Percentiles rank a stretch among this genome's conserved stretches.
phyloP scores from a whole-genome alignment of 352 stramenopile species.

The Phytophthora idaei region DNA sequence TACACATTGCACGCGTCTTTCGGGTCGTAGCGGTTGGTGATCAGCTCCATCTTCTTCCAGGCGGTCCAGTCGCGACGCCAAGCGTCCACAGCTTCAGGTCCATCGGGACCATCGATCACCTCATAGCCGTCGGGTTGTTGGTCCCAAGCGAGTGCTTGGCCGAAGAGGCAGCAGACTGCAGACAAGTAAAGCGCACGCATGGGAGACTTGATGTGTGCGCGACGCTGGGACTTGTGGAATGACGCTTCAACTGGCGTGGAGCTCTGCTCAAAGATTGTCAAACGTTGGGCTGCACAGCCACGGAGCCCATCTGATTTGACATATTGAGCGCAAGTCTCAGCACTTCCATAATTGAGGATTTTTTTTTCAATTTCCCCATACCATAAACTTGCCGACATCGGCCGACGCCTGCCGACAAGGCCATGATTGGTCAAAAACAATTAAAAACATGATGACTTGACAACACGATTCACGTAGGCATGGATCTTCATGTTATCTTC shows the following conservation, averaged over 20 bases:
- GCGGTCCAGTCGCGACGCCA: constrained; percentile 65
- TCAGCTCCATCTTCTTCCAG: constrained; percentile 80
- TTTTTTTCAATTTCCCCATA: too few species aligned
- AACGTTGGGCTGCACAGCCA: constrained; percentile 15
- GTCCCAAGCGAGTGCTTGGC: constrained; percentile 55
- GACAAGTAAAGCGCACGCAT: constrained; percentile 27
- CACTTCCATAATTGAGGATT: background rate
- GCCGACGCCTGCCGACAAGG: too few species aligned
- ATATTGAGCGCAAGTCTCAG: background rate
- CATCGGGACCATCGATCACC: constrained; percentile 67
- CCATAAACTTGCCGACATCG: too few species aligned
- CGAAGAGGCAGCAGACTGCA: constrained; percentile 12
- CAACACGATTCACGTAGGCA: too few species aligned
- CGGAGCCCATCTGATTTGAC: constrained; percentile 24
- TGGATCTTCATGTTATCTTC: too few species aligned
- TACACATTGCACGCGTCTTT: constrained; percentile 69
- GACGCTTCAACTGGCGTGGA: constrained; percentile 9
- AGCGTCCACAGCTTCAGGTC: constrained; percentile 35
- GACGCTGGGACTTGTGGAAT: constrained; percentile 22
- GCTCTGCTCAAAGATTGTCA: constrained; percentile 25
- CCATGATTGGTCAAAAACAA: too few species aligned
- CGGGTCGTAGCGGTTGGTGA: constrained; percentile 65
- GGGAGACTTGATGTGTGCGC: constrained; percentile 9
- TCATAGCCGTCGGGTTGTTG: constrained; percentile 81
- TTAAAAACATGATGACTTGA: too few species aligned